Conservation (phyloP, 768 basidiomycete species). For the Macrolepiota albuminosa region DNA sequence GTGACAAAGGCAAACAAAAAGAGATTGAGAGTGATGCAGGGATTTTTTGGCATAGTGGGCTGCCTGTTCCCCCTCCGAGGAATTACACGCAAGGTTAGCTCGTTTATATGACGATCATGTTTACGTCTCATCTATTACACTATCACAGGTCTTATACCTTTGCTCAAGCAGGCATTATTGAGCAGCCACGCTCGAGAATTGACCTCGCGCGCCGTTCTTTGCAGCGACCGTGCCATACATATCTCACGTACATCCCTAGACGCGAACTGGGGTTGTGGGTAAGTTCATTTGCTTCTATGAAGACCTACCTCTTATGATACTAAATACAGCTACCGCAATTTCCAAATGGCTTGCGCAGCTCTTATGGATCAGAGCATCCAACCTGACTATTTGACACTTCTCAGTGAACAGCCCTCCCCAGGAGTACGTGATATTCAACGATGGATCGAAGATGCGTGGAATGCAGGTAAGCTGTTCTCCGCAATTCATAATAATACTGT, state of each 20-base stretch:
- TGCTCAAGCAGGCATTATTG: constrained; percentile 53
- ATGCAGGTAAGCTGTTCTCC: constrained; percentile 36
- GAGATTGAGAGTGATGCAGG: constrained; percentile 31
- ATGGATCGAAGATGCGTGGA: constrained; percentile 85
- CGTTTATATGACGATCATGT: not conserved
- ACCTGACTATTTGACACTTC: constrained; percentile 54
- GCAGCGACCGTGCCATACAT: constrained; percentile 58
- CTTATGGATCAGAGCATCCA: constrained; percentile 65
- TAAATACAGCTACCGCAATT: constrained; percentile 68
- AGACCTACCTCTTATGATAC: not conserved
- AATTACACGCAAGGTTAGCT: constrained; percentile 64
- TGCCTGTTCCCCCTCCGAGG: constrained; percentile 33
- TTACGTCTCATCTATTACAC: not conserved
- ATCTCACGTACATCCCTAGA: constrained; percentile 59
- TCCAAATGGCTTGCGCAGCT: constrained; percentile 69
- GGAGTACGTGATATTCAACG: constrained; percentile 69
- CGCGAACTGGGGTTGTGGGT: constrained; percentile 70
- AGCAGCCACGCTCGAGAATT: constrained; percentile 45
- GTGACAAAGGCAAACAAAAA: constrained; percentile 7
- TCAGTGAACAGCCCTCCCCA: constrained; percentile 56
- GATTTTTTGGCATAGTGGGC: constrained; percentile 61
- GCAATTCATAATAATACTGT: not conserved
- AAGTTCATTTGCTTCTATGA: not conserved
- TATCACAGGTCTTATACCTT: constrained; percentile 53
- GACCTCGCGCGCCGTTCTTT: constrained; percentile 57